A percentile compares a stretch with the other conserved stretches of the same genome.
These are phyloP conservation scores for Ascocoryne sarcoides DNA, from an alignment of 2,329 filamentous ascomycete species.

Conservation along the genomic window DNA sequence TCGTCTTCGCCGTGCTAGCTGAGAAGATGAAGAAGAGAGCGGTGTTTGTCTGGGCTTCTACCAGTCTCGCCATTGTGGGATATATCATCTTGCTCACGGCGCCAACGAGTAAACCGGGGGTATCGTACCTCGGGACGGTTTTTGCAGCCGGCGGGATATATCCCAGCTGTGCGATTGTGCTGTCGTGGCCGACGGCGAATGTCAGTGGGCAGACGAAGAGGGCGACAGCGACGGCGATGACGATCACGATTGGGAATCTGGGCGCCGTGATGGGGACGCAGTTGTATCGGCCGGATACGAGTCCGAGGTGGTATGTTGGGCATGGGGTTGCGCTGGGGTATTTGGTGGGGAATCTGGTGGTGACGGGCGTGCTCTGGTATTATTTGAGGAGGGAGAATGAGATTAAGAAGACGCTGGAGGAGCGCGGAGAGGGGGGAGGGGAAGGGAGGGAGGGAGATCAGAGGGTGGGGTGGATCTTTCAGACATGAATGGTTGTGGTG, in stretches of 20 bases:
- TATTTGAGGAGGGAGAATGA: constrained; percentile 50
- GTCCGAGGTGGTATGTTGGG: constrained; percentile 55
- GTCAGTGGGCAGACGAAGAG: constrained; percentile 63
- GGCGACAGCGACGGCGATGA: constrained; percentile 59
- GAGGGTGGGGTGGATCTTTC: background rate
- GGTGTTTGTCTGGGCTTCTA: constrained; percentile 52
- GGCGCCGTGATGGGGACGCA: constrained; percentile 63
- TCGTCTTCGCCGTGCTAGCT: constrained; percentile 49
- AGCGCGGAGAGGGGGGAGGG: background rate
- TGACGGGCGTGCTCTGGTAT: constrained; percentile 44
- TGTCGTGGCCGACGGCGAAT: constrained; percentile 66
- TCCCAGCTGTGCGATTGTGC: constrained; percentile 51
- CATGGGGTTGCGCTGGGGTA: constrained; percentile 60
- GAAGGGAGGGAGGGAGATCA: background rate
- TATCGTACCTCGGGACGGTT: constrained; percentile 53
- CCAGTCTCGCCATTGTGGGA: constrained; percentile 49
- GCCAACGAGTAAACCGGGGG: constrained; percentile 39
- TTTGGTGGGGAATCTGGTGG: constrained; percentile 46
- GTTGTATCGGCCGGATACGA: constrained; percentile 52
- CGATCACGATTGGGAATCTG: constrained; percentile 62
- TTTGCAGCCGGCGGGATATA: constrained; percentile 61
- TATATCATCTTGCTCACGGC: constrained; percentile 50
- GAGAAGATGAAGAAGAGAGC: constrained; percentile 50
- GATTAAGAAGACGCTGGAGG: constrained; percentile 32
- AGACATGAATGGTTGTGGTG: background rate